Evolutionary conservation across 139 green algal species (phyloP).

Genomic region (Micractinium conductrix): DNA sequence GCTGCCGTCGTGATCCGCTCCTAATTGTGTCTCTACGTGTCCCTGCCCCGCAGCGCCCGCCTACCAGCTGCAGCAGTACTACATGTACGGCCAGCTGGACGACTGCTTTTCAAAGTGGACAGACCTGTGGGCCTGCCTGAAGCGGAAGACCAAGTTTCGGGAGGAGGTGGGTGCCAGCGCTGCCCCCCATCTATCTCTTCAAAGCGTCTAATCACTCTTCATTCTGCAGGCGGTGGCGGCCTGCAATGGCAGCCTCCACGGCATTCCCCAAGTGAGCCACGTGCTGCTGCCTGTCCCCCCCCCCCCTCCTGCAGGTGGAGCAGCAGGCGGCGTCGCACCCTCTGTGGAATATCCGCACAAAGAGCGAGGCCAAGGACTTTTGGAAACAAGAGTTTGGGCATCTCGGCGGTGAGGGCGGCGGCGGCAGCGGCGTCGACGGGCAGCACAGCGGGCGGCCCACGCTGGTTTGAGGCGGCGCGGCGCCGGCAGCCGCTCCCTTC

Average conservation of each 20-base stretch:
- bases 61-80: slow-evolving; percentile 62
- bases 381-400: slow-evolving; percentile 37
- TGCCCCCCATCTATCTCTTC: too few relatives aligned
- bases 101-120: slow-evolving; percentile 58
- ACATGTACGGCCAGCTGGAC: slow-evolving; percentile 57
- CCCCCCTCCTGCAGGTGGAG: background rate
- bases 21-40: too few relatives aligned
- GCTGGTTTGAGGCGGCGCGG: background rate
- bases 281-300: too few relatives aligned
- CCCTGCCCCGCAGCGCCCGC: slow-evolving; percentile 52
- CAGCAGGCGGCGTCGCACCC: slow-evolving; percentile 13
- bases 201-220: too few relatives aligned
- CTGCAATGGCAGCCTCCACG: too few relatives aligned
- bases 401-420: background rate
- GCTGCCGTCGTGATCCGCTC: background rate
- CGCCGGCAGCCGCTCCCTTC: too few relatives aligned
- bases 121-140: slow-evolving; percentile 56
- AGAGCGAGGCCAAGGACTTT: slow-evolving; percentile 38
- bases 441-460: background rate
- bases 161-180: slow-evolving; percentile 40
- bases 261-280: too few relatives aligned
- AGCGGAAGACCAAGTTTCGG: slow-evolving; percentile 47
- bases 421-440: background rate
- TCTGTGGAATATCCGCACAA: slow-evolving; percentile 48
- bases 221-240: too few relatives aligned